Evolutionary conservation across 495 filamentous ascomycete species (phyloP).

Genomic region (Aspergillus carlsbadensis): DNA sequence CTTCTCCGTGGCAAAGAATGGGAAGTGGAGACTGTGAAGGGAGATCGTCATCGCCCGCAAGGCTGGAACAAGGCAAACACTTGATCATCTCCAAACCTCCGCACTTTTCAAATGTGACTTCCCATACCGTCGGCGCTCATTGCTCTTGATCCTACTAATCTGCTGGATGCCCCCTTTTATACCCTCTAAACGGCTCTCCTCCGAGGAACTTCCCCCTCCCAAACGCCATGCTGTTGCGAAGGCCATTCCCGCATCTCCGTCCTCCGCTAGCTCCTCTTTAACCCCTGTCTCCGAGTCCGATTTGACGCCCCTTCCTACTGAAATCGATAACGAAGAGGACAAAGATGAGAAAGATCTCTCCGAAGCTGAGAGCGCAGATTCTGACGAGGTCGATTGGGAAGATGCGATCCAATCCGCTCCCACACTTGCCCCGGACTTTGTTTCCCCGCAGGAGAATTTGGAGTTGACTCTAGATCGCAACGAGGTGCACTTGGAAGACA

Average conservation of each 20-base stretch:
- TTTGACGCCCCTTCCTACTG: conserved; percentile 57
- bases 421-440: conserved; percentile 27
- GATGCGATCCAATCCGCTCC: conserved; percentile 63
- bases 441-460: conserved; percentile 53
- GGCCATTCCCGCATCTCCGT: conserved; percentile 29
- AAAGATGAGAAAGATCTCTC: conserved; percentile 13
- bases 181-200: conserved; percentile 48
- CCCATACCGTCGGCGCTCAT: neutral
- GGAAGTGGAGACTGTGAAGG: no score
- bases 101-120: neutral
- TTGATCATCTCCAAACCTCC: neutral
- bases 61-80: neutral
- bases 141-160: neutral
- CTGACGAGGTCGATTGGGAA: conserved; percentile 80
- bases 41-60: neutral
- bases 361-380: conserved; percentile 52
- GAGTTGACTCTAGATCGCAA: conserved; percentile 72
- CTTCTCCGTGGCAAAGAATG: neutral
- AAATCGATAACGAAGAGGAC: conserved; percentile 14
- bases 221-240: conserved; percentile 52
- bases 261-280: conserved; percentile 28
- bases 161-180: conserved; percentile 53
- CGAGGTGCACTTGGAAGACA: conserved; percentile 53
- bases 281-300: conserved; percentile 53
- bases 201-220: conserved; percentile 66